Base-by-base conservation (phyloP, 306 rosid species). In the Trifolium repens region DNA sequence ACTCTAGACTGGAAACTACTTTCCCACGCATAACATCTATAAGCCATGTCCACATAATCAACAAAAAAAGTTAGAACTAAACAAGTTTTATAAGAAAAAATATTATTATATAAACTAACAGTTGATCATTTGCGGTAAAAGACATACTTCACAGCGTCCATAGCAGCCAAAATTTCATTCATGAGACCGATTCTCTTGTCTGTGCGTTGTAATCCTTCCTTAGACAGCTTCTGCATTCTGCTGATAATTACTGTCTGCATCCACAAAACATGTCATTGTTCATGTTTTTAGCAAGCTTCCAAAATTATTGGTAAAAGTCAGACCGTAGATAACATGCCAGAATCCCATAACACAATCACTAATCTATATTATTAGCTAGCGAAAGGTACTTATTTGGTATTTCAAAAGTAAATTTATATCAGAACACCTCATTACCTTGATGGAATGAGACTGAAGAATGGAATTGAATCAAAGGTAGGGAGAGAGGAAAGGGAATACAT, bases 21-120 rank as follows among this genome's bases (percentile, higher is more conserved):
- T 89, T 94, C 98, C 98, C 98, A 94, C 37, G 98, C 97, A 86
- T 91, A 94, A 82, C 93, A 92, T 72, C 98, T 94, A 68, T 68
- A 84, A 78, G 58, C 74, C 85, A 87, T 82, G 85, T 83, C 17
- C 69, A 53, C 35, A 80, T 63, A 82, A 63, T 80, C 63, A 76
- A 71, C 67, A 73, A 76, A 50, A 78, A 52, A 53, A 39, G 76
- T 78, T 32, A 62, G 82, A 84, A 69, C 57, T 72, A 11, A 7
- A 75, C 19, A 46, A 67, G 17, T 47, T 26, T 61, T 24, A 34
- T 2, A 16, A 17, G 17, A 16, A 39, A 43, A 42, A 5, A 72
- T 47, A 42, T 44, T 59, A 11, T n/a, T 68, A 79, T 24, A 30
- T 35, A 64, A 17, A 35, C 53, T 66, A 16, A 39, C 10, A 57